A percentile compares a stretch with the other conserved stretches of the same genome.
These are phyloP conservation scores for Neltuma alba DNA, from an alignment of 306 rosid species.

Conservation along the genomic window DNA sequence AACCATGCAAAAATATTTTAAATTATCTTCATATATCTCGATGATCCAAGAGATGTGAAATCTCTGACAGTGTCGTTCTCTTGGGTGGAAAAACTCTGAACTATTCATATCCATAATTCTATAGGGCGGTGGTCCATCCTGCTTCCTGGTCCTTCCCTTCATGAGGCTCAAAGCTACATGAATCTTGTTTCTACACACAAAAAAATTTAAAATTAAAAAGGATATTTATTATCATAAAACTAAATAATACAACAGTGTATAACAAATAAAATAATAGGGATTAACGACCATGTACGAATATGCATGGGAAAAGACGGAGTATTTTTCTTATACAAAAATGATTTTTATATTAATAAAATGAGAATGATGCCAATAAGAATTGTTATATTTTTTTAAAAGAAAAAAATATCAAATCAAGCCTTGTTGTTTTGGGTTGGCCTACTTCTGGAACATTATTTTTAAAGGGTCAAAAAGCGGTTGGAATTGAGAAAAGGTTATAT, in stretches of 20 bases:
- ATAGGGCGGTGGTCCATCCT: conserved; percentile 4
- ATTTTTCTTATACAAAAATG: background rate
- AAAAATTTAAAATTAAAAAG: conserved; percentile 40
- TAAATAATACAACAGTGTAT: background rate
- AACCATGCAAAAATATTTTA: too few species aligned
- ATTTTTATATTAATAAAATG: background rate
- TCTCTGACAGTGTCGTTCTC: too few species aligned
- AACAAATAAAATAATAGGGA: background rate
- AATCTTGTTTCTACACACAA: background rate
- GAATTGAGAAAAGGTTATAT: conserved; percentile 9
- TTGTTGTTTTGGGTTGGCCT: background rate
- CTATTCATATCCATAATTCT: background rate
- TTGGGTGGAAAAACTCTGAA: conserved; percentile 6
- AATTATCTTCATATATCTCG: too few species aligned
- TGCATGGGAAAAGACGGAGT: background rate
- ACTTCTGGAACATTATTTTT: background rate
- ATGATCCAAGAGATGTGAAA: too few species aligned
- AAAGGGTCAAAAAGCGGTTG: conserved; percentile 9
- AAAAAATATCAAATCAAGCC: background rate
- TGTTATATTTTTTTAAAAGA: background rate
- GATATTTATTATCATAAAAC: conserved; percentile 9
- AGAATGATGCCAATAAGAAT: background rate
- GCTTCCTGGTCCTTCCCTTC: background rate
- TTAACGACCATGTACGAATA: background rate
- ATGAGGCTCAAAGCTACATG: background rate